Evolutionary conservation across 345 rosid genomes (phyloP), one percentile per base, ranked within the genome.

Genomic region (Melaleuca quinquenervia): DNA sequence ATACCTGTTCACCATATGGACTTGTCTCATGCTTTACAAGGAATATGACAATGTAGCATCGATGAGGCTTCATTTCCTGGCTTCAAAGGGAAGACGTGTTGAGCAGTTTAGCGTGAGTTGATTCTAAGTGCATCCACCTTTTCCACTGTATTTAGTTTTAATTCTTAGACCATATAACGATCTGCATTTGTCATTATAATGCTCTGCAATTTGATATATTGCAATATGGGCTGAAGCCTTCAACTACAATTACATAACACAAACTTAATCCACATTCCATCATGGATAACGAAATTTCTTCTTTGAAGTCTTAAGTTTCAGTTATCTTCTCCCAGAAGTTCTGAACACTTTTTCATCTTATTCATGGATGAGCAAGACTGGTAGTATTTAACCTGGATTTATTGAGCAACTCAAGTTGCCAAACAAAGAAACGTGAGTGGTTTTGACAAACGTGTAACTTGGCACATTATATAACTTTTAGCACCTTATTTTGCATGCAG

Each of bases 31-130:
- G 96, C 99, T 97, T 48, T 97, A 96, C 92, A 93, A 92, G 91
- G 99, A 97, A 86, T 97, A 96, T 87, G 94, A 90, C 84, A 89
- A 86, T 84, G 91, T 97, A 24, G 95, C 98, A 48, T 88, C 87
- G 26, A 94, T 97, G 98, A 95, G 99, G 92, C 89, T 96, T 86
- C 91, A 76, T 64, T 96, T 95, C 90, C 87, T 96, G 94, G 98
- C 94, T 89, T 90, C 98, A 15, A 95, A 97, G 82, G 88, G 90
- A 50, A 90, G 98, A 90, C 92, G 91, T 88, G 92, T 96, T 8
- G 98, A 96, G 85, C 99, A 97, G 90, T 97, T 97, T 89, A 96
- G 98, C 9, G 99, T 97, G 89, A 94, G 99, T 86, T 24, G 75
- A 29, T n/a, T 50, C 52, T 27, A 14, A 36, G 22, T 48, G 18